Conservation (phyloP, 345 rosid species). For the Brassica napus region Da-Ae NC_063442.1:40296001-40296500, state of each 20-base stretch:
- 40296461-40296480: neutral
- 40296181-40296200: conserved; percentile 7
- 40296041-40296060: neutral
- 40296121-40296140: neutral
- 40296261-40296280: conserved; percentile 5
- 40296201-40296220: neutral
- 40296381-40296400: neutral
- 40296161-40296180: neutral
- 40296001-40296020: too few species aligned
- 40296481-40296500: neutral
- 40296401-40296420: neutral
- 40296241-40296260: conserved; percentile 23
- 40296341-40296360: neutral
- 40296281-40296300: conserved; percentile 13
- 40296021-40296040: neutral
- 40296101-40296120: neutral
- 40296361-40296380: neutral
- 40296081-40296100: neutral
- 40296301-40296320: neutral
- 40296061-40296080: neutral
- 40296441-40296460: neutral
- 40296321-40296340: conserved; percentile 22
- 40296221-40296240: conserved; percentile 7
- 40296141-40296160: neutral
- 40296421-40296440: neutral